phyloP scores from a whole-genome alignment of 1,284 basidiomycete genomes.

The Trametes versicolor region DNA sequence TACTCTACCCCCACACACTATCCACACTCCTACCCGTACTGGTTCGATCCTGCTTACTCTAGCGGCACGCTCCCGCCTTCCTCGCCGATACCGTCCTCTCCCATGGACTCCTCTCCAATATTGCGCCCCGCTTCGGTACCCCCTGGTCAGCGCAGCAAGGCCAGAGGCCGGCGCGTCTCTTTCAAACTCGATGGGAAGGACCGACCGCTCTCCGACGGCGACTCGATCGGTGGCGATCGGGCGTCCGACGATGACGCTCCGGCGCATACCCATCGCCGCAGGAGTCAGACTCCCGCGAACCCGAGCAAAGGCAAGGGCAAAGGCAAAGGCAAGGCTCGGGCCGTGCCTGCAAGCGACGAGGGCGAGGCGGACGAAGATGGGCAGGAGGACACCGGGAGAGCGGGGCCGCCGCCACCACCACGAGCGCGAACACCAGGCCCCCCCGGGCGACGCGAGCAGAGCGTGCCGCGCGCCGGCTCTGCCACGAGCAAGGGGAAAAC shows the following conservation, averaged over 20 bases:
- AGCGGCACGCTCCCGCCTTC: slow-evolving; percentile 57
- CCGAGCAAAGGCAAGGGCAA: slow-evolving; percentile 12
- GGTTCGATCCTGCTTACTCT: slow-evolving; percentile 53
- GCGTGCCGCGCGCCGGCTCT: slow-evolving; percentile 16
- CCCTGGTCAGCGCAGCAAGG: slow-evolving; percentile 39
- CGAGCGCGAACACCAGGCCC: slow-evolving; percentile 43
- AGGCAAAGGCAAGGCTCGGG: slow-evolving; percentile 35
- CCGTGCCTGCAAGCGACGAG: slow-evolving; percentile 14
- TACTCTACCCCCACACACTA: slow-evolving; percentile 53
- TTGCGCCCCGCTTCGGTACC: slow-evolving; percentile 32
- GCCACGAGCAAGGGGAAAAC: slow-evolving; percentile 1
- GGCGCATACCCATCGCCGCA: slow-evolving; percentile 4
- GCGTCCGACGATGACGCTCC: slow-evolving; percentile 12
- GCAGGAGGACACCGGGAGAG: slow-evolving; percentile 14
- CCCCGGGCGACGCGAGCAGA: slow-evolving; percentile 34
- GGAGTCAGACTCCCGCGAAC: not conserved
- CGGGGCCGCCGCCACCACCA: slow-evolving; percentile 23
- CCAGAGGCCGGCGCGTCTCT: slow-evolving; percentile 43
- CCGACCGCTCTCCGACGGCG: slow-evolving; percentile 27
- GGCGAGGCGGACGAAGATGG: slow-evolving; percentile 25
- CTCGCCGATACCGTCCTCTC: slow-evolving; percentile 50
- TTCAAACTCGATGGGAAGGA: slow-evolving; percentile 43
- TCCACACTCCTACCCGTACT: slow-evolving; percentile 49
- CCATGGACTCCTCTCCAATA: slow-evolving; percentile 30
- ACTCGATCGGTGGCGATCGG: slow-evolving; percentile 17